Base-by-base conservation (phyloP, 2,329 filamentous ascomycete species). In the Penicillium nordicum region DNA sequence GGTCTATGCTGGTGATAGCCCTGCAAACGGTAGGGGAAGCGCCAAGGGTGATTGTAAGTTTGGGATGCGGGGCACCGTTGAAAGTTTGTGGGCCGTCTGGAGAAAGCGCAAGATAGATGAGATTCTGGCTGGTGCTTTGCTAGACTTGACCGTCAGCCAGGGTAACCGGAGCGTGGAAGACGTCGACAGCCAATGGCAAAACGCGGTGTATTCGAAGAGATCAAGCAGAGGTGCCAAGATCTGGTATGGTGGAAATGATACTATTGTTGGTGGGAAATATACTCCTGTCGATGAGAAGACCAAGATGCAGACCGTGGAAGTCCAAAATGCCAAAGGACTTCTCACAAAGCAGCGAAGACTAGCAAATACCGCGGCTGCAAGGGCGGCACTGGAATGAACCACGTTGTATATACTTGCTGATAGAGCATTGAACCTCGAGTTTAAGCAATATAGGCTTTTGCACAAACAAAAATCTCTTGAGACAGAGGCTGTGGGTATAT, bases 61-160 rank as follows among this genome's bases (percentile, higher is more conserved):
- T 67, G 88, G 88, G 1, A 72, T 81, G 50, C 79, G 82, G 60
- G 85, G 88, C 29, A 78, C 93, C 36, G 81, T 92, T 62, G 88
- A 91, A 63, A 83, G 87, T 57, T 72, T 95, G 46, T 99, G 94
- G 94, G 80, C 82, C 58, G 77, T 86, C 23, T 99, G 94, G 93
- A 84, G 90, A 57, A 84, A 86, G 68, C 81, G 84, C 52, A 96
- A 96, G 79, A 89, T 97, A 63, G 92, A 97, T 67, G 94, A 97
- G 79, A 78, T 96, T 50, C 79, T 99, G 54, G 86, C 90, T 0
- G 86, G 84, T 57, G 84, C 85, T 63, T 76, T 99, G 49, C 78
- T 97, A 57, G 84, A 89, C 66, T 74, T 87, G 47, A 78, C 82
- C 18, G 78, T 83, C 59, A 71, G 65, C 53, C 73, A 77, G 56